phyloP scores from a whole-genome alignment of 148 eudicot genomes.

The Camellia sinensis region DNA sequence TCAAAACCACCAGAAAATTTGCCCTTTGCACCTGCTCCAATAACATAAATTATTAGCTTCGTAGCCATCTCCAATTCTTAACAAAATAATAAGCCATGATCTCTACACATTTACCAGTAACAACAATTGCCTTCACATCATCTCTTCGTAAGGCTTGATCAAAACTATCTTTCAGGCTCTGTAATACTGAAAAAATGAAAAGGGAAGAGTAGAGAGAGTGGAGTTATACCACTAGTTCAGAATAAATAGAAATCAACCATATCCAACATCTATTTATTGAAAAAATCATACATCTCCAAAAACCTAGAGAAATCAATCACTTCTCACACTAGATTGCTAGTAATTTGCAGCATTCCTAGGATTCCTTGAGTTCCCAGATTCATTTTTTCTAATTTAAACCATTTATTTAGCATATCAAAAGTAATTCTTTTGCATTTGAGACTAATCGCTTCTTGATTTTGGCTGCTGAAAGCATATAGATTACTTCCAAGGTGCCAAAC shows the following conservation, averaged over 20 bases:
- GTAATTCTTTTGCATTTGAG: not conserved
- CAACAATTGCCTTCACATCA: conserved; percentile 94
- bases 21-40: conserved; percentile 74
- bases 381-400: too few relatives aligned
- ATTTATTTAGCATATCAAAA: too few relatives aligned
- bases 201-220: not conserved
- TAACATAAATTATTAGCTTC: conserved; percentile 13
- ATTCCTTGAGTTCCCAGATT: not conserved
- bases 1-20: conserved; percentile 97
- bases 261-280: not conserved
- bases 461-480: conserved; percentile 2
- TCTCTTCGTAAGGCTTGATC: conserved; percentile 73
- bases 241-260: not conserved
- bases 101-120: conserved; percentile 58
- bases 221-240: not conserved
- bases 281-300: not conserved
- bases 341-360: not conserved
- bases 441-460: not conserved
- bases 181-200: conserved; percentile 49
- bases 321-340: not conserved
- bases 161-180: conserved; percentile 65
- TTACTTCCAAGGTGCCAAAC: not conserved
- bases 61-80: conserved; percentile 5
- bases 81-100: conserved; percentile 5
- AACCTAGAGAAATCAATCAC: not conserved